Evolutionary conservation across 352 stramenopile genomes (phyloP), one percentile per base, ranked within the genome.

Genomic region (Pythium brachiatum): DNA sequence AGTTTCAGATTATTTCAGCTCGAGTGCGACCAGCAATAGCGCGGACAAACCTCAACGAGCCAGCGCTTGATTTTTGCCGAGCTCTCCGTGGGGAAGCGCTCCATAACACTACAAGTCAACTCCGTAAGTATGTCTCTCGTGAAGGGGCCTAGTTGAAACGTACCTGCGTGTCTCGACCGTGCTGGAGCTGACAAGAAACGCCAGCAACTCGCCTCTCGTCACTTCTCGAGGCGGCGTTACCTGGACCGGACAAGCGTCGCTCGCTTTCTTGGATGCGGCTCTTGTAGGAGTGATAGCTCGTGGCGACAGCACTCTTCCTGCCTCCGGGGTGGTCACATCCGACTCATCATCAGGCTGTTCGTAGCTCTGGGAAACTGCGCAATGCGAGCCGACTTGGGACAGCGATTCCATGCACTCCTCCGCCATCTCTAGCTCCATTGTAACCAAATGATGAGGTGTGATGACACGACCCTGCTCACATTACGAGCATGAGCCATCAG

Each of bases 391-490:
- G 25, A 50, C 48, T 62, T 67, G 48, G 1, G 55, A 65, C 3
- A 64, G 46, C 26, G 64, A 57, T 18, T 65, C 52, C 13, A 74
- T 38, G 32, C 31, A 61, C 20, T 73, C 66, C 29, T 77, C 72
- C 23, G 60, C 43, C 20, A 64, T 68, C 55, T 81, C 67, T 11
- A 81, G 51, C 36, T 71, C 59, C 61, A 81, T 69, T 16, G 64
- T 62, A 9, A 81, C 66, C 25, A 69, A 36, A 26, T 81, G 73
- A 32, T 76, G 68, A 26, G 67, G 68, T 11, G 70, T 81, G 0
- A 65, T 51, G 18, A 81, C 56, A n/a, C 54, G 60, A 23, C 73
- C 73, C 73, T 81, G 43, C 16, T 32, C 18, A 38, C 15, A 13
- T 23, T 2, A 32, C 27, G 25, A 29, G 16, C 15, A 46, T 31